Percentiles rank a stretch among this genome's conserved stretches.
Evolutionary conservation across 108 stramenopile genomes (phyloP).

Genomic region (Fragilariopsis cylindrus): DNA sequence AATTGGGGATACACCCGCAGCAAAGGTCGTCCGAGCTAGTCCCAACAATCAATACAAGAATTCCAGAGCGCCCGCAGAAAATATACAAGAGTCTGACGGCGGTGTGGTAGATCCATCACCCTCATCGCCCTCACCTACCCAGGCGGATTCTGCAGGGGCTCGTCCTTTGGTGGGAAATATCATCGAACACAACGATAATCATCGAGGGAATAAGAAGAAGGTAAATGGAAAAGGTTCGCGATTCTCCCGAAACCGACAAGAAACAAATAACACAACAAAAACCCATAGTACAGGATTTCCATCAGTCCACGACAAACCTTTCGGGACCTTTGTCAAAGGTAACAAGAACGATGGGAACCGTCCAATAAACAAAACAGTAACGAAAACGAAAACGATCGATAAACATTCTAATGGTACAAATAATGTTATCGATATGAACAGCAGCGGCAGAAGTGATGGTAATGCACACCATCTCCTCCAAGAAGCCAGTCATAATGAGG

Average conservation of each 20-base stretch:
- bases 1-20: slow-evolving; percentile 67
- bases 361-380: too few species aligned
- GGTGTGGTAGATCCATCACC: too few species aligned
- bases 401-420: background rate
- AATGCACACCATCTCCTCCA: background rate
- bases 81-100: too few species aligned
- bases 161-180: slow-evolving; percentile 34
- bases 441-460: background rate
- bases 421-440: background rate
- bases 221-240: slow-evolving; percentile 11
- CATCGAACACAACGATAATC: slow-evolving; percentile 24
- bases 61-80: too few species aligned
- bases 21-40: slow-evolving; percentile 60
- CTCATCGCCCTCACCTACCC: background rate
- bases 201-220: background rate
- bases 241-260: slow-evolving; percentile 20
- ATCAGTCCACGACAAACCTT: slow-evolving; percentile 39
- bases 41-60: slow-evolving; percentile 14
- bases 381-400: too few species aligned
- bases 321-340: slow-evolving; percentile 50
- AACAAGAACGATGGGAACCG: background rate
- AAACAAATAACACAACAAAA: background rate
- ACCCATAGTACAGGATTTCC: slow-evolving; percentile 39
- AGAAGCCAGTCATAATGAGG: slow-evolving; percentile 34
- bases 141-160: background rate